Percentiles rank a stretch among this genome's conserved stretches.
Conservation (phyloP, 176 grass and related monocot species). For the Carex myosuroides region DNA sequence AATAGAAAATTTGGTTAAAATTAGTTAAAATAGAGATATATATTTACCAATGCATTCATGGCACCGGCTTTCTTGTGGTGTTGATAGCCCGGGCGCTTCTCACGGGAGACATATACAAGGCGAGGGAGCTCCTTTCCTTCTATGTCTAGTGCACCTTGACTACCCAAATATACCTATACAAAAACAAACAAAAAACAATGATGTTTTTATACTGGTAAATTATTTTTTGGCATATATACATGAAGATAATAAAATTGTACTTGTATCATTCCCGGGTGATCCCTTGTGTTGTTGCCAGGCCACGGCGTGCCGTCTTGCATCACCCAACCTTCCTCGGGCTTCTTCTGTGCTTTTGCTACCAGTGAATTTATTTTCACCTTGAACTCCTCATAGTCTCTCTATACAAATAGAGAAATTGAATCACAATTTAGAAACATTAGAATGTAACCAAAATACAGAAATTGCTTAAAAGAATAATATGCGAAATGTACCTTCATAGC, state of each 20-base stretch:
- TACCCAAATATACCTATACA: constrained; percentile 74
- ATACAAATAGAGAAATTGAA: background rate
- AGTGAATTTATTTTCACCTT: constrained; percentile 84
- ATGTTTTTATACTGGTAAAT: background rate
- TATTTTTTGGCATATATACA: background rate
- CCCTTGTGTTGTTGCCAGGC: constrained; percentile 88
- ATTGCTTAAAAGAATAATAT: background rate
- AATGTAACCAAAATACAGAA: background rate
- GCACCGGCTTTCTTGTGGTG: constrained; percentile 97
- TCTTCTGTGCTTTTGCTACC: constrained; percentile 83
- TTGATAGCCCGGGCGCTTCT: constrained; percentile 78
- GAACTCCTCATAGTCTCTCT: constrained; percentile 95
- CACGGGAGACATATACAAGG: constrained; percentile 71
- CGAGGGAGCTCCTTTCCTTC: constrained; percentile 77
- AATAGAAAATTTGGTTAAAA: background rate
- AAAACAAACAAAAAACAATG: background rate
- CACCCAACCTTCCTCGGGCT: constrained; percentile 95
- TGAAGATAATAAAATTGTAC: constrained; percentile 6
- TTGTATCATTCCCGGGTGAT: constrained; percentile 95
- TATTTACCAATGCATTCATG: constrained; percentile 66
- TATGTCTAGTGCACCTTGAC: constrained; percentile 68
- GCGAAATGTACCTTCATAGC: constrained; percentile 61
- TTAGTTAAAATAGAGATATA: background rate
- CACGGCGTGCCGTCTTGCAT: constrained; percentile 94
- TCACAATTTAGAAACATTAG: background rate